phyloP scores from a whole-genome alignment of 805 yeast genomes.

The Pichia gijzeniarum region DNA sequence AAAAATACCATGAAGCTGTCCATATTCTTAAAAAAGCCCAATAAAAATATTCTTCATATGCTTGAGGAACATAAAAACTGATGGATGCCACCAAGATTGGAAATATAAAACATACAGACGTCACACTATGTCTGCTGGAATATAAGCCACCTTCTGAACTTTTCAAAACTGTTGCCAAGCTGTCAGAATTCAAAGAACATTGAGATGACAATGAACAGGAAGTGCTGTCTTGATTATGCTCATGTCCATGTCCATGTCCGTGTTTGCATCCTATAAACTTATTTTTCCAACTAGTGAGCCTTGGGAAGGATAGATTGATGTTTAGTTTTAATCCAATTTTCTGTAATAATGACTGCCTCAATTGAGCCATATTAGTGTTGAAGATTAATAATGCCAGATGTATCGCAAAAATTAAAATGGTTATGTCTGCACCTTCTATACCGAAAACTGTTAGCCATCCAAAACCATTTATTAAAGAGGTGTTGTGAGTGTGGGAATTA shows the following conservation, averaged over 20 bases:
- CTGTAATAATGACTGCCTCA: background rate
- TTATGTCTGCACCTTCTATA: slow-evolving; percentile 82
- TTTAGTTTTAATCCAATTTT: background rate
- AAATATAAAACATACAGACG: slow-evolving; percentile 48
- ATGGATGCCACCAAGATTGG: slow-evolving; percentile 77
- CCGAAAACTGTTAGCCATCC: slow-evolving; percentile 80
- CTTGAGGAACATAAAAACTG: slow-evolving; percentile 35
- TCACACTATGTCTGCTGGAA: slow-evolving; percentile 49
- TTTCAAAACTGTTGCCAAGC: background rate
- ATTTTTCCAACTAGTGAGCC: background rate
- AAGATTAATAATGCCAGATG: slow-evolving; percentile 75
- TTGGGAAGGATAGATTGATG: background rate
- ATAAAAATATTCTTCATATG: slow-evolving; percentile 57
- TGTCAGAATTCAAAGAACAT: background rate
- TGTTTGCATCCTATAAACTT: background rate
- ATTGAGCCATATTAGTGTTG: slow-evolving; percentile 26
- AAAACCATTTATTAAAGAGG: slow-evolving; percentile 50
- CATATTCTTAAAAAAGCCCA: slow-evolving; percentile 77
- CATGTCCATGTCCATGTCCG: background rate
- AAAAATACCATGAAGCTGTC: slow-evolving; percentile 65
- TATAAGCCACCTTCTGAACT: slow-evolving; percentile 68
- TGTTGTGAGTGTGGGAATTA: slow-evolving; percentile 7
- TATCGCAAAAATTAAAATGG: slow-evolving; percentile 74
- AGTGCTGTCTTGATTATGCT: too few relatives aligned
- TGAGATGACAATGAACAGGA: too few relatives aligned